Percentiles rank a stretch among this genome's conserved stretches.
phyloP scores from a whole-genome alignment of 768 basidiomycete genomes.

The Vishniacozyma victoriae region DNA sequence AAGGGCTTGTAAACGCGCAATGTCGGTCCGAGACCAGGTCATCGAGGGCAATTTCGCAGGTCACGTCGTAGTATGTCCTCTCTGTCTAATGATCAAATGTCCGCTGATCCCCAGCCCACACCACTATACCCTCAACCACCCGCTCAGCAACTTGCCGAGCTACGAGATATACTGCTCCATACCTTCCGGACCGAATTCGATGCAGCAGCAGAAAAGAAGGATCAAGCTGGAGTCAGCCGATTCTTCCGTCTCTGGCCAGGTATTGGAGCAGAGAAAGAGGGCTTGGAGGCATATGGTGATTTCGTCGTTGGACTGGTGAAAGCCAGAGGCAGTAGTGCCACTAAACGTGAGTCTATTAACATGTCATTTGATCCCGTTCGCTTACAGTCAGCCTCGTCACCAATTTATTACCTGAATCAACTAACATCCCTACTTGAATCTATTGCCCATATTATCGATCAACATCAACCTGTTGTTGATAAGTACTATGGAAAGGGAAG shows the following conservation, averaged over 20 bases:
- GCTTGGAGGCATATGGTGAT: conserved; percentile 81
- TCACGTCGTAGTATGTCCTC: conserved; percentile 65
- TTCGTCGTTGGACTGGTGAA: conserved; percentile 89
- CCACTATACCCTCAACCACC: conserved; percentile 82
- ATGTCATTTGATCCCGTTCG: conserved; percentile 2
- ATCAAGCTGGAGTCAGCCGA: conserved; percentile 79
- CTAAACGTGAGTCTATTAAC: conserved; percentile 60
- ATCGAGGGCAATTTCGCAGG: conserved; percentile 80
- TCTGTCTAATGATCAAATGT: neutral
- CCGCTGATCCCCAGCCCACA: conserved; percentile 63
- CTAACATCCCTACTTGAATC: conserved; percentile 90
- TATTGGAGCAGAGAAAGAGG: conserved; percentile 88
- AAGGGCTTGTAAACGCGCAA: conserved; percentile 81
- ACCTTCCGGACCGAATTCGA: conserved; percentile 77
- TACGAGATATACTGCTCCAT: conserved; percentile 66
- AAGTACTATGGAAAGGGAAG: conserved; percentile 91
- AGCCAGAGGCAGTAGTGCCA: conserved; percentile 66
- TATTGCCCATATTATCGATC: conserved; percentile 91
- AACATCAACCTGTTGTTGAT: conserved; percentile 95
- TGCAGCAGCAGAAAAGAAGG: conserved; percentile 69
- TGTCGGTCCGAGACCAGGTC: conserved; percentile 72
- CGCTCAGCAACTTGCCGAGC: conserved; percentile 67
- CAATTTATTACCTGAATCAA: conserved; percentile 81
- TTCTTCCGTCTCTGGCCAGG: conserved; percentile 97
- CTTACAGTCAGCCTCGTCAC: conserved; percentile 66